Percentiles rank a stretch among this genome's conserved stretches.
Conservation (phyloP, 805 yeast genomes). For the Teunomyces atbi region DNA sequence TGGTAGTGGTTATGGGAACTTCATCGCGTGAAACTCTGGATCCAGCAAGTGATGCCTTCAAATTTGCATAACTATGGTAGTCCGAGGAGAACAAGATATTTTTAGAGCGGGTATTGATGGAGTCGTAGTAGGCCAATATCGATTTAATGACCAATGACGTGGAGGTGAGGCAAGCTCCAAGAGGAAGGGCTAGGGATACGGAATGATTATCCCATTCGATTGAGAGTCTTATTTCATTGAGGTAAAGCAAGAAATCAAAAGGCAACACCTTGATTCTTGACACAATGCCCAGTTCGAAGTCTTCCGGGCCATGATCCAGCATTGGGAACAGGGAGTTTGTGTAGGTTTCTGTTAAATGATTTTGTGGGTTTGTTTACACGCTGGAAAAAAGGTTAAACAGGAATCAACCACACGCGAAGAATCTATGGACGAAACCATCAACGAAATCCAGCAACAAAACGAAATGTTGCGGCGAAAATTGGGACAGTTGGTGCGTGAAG, state of each 20-base stretch:
- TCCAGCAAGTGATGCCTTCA: constrained; percentile 14
- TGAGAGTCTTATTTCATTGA: constrained; percentile 36
- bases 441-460: constrained; percentile 8
- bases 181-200: constrained; percentile 28
- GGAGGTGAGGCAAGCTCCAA: constrained; percentile 23
- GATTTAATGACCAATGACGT: constrained; percentile 20
- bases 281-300: constrained; percentile 18
- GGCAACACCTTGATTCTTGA: constrained; percentile 31
- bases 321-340: neutral
- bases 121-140: constrained; percentile 23
- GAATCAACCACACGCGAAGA: neutral
- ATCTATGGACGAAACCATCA: constrained; percentile 9
- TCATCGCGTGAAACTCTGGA: constrained; percentile 3
- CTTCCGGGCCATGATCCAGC: neutral
- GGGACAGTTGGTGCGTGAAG: constrained; percentile 9
- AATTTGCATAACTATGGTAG: constrained; percentile 31
- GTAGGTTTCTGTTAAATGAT: no score
- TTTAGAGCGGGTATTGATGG: constrained; percentile 25
- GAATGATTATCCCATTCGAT: constrained; percentile 44
- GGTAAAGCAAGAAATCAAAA: constrained; percentile 33
- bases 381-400: neutral
- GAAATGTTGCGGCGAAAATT: constrained; percentile 6
- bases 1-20: constrained; percentile 10
- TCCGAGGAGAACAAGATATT: constrained; percentile 36
- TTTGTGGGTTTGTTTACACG: constrained; percentile 3